Evolutionary conservation across 345 rosid genomes (phyloP).

Genomic region (Odontarrhena argentea): DNA sequence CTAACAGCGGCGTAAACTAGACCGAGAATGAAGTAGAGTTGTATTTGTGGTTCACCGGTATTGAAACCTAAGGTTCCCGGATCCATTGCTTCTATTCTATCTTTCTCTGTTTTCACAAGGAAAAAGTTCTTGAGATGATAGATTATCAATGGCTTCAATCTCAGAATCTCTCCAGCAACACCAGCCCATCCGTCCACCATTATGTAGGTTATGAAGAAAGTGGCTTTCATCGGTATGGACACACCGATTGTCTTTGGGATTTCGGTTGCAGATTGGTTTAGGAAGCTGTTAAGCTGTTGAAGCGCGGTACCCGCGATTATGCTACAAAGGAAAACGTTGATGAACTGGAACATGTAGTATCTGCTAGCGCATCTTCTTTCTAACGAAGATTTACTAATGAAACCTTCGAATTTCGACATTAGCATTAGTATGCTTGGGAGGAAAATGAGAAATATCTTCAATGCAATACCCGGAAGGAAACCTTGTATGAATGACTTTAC

Average conservation of each 20-base stretch:
- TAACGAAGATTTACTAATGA: constrained; percentile 59
- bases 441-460: constrained; percentile 85
- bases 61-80: constrained; percentile 91
- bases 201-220: constrained; percentile 90
- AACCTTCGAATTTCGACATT: constrained; percentile 98
- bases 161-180: constrained; percentile 86
- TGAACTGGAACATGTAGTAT: constrained; percentile 78
- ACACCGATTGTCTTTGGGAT: constrained; percentile 86
- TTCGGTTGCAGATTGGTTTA: constrained; percentile 83
- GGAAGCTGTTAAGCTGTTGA: constrained; percentile 79
- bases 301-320: constrained; percentile 91
- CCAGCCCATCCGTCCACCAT: constrained; percentile 99
- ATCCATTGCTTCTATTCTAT: constrained; percentile 95
- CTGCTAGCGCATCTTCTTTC: constrained; percentile 88
- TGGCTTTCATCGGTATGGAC: constrained; percentile 96
- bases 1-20: constrained; percentile 88
- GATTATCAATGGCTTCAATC: constrained; percentile 77
- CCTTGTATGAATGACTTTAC: constrained; percentile 90
- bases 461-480: constrained; percentile 92
- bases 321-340: constrained; percentile 96
- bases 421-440: constrained; percentile 84
- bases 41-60: constrained; percentile 92
- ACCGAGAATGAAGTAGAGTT: constrained; percentile 93
- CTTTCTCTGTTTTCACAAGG: constrained; percentile 90
- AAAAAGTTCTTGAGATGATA: constrained; percentile 81